A percentile compares a stretch with the other conserved stretches of the same genome.
Evolutionary conservation across 805 yeast genomes (phyloP).

Genomic region (Henningerozyma blattae): DNA sequence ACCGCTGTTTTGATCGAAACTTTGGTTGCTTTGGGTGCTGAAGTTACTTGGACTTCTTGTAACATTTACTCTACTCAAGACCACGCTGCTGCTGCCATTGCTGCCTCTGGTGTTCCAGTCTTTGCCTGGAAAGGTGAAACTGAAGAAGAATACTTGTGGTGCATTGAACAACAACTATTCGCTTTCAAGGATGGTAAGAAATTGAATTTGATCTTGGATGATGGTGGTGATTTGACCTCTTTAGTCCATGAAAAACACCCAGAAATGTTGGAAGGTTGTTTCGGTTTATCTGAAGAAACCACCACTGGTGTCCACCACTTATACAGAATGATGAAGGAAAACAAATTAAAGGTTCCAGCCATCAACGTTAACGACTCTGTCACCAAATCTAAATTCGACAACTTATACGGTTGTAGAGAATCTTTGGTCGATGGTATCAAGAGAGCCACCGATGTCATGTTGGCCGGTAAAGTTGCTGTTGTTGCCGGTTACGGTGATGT

Average conservation of each 20-base stretch:
- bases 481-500: slow-evolving; percentile 99
- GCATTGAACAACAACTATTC: slow-evolving; percentile 97
- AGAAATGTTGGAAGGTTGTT: slow-evolving; percentile 89
- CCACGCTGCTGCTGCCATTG: slow-evolving; percentile 99
- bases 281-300: slow-evolving; percentile 96
- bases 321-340: slow-evolving; percentile 88
- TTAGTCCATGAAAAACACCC: slow-evolving; percentile 97
- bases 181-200: slow-evolving; percentile 93
- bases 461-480: slow-evolving; percentile 97
- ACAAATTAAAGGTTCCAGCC: slow-evolving; percentile 91
- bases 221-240: slow-evolving; percentile 97
- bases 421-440: slow-evolving; percentile 96
- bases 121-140: slow-evolving; percentile 99
- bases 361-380: slow-evolving; percentile 98
- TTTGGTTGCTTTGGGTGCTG: slow-evolving; percentile 93
- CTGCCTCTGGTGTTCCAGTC: slow-evolving; percentile 98
- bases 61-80: slow-evolving; percentile 99
- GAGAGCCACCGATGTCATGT: slow-evolving; percentile 99
- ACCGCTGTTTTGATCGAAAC: slow-evolving; percentile 98
- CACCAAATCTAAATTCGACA: slow-evolving; percentile 98
- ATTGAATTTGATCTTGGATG: slow-evolving; percentile 94
- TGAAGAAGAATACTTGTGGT: slow-evolving; percentile 98
- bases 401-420: slow-evolving; percentile 99
- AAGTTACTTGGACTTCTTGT: slow-evolving; percentile 98
- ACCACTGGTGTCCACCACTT: slow-evolving; percentile 99